Evolutionary conservation across 805 yeast genomes (phyloP), one percentile per base, ranked within the genome.

Genomic region (Sugiyamaella qingdaonensis): DNA sequence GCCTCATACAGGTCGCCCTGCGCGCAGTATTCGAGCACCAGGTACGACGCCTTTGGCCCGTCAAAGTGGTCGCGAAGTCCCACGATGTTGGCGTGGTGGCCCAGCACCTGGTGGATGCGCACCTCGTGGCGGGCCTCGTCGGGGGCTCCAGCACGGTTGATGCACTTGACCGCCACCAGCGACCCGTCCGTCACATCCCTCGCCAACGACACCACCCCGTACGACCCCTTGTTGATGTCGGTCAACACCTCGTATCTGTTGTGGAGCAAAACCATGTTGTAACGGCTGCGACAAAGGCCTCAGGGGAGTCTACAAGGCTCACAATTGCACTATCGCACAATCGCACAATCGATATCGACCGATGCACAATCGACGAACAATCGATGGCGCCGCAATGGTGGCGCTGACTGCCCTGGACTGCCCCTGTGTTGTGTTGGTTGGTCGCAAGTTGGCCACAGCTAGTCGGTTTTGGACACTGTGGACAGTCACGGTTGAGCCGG

Each of bases 141-240:
- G 14, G 37, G 29, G 16, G 51, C 13, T 9, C 48, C 53, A 16
- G 49, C 42, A 14, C 46, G 42, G 37, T 51, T 27, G 46, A 90
- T 85, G 66, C 87, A 88, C 70, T 92, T 91, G 56, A 92, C 82
- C 2, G 97, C 98, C 29, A 87, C 95, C 46, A 86, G 70, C 52
- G 74, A 72, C 36, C 73, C 69, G 24, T 77, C 75, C 19, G 61
- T 47, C 2, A 69, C 61, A 67, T 92, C 96, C 62, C 82, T 83
- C 9, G 96, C 97, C 24, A 92, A 76, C 1, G 95, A 83, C 8
- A 92, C 98, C 46, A 86, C 79, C 48, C 98, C 98, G 68, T 88
- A 92, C 0, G 97, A 88, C 31, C 98, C 98, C 68, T 88, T 91
- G 64, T 91, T 88, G 54, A 92, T 80, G 64, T 64, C 65, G 13